Evolutionary conservation across 2,329 filamentous ascomycete species (phyloP), one percentile per base, ranked within the genome.

Genomic region (Nemania abortiva): DNA sequence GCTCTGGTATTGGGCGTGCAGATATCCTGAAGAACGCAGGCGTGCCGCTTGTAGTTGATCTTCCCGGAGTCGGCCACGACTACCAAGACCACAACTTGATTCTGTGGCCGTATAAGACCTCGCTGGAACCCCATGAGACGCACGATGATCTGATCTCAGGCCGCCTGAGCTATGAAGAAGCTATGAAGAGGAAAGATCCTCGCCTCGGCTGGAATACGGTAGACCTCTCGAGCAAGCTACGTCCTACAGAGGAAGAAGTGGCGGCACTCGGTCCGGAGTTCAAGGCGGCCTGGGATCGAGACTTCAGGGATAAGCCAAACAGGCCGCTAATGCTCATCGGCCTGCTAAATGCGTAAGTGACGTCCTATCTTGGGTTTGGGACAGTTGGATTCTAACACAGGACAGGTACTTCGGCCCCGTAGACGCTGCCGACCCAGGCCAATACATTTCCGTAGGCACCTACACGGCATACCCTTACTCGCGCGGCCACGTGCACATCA

Each of bases 391-490:
- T 34, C n/a, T 66, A 57, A 69, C 52, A 39, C 18, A 5, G 6
- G 45, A 63, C 10, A 72, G 68, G 7, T 64, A 62, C 31, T 57
- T 63, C 18, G 63, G 61, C 11, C 50, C 56, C 24, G 47, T 31
- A 9, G 53, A 29, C 9, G 31, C 5, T 24, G 72, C 62, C 58
- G 73, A 79, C 6, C 70, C 62, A 0, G 74, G 63, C 1, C 84
- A 89, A 68, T 89, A 89, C 74, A 76, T 87, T 29, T 83, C 85
- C 0, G 74, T 84, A 39, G 85, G 79, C 1, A 82, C 81, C 18
- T 90, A 86, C 76, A 86, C 87, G 0, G 83, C 84, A 2, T 90
- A 91, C 73, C 88, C 88, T 0, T 88, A 86, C 74, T 89, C 87
- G 1, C 84, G 88, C 0, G 89, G 89, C 5, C 82, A 82, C 66